These are phyloP conservation scores for Angomonas deanei DNA, from an alignment of 208 protist genomes.

Conservation along the genomic window DNA sequence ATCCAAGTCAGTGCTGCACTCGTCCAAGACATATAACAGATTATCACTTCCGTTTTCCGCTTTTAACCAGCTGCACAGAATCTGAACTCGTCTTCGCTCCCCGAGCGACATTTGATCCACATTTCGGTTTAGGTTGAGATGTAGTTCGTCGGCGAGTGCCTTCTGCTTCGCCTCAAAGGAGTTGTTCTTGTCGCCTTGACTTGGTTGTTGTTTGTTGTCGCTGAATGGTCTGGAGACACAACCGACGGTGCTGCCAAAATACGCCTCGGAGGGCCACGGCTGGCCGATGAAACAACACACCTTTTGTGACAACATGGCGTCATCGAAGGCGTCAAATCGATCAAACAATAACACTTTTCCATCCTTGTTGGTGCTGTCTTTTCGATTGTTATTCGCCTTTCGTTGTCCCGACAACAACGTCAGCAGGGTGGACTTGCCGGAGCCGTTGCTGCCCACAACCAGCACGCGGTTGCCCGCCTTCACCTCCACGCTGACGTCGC, in stretches of 20 bases:
- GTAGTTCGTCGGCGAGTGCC: constrained; percentile 34
- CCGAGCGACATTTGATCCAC: constrained; percentile 70
- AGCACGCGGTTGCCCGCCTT: constrained; percentile 78
- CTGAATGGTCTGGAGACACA: constrained; percentile 37
- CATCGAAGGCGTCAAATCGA: constrained; percentile 62
- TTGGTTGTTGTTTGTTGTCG: background rate
- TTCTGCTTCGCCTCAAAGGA: constrained; percentile 15
- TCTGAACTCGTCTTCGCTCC: constrained; percentile 63
- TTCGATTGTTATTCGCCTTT: constrained; percentile 22
- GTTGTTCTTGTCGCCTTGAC: too few relatives aligned
- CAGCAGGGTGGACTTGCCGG: constrained; percentile 95
- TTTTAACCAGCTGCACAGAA: constrained; percentile 60
- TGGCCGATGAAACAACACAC: constrained; percentile 47
- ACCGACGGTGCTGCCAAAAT: constrained; percentile 72
- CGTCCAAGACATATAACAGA: constrained; percentile 68
- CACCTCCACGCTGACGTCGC: background rate
- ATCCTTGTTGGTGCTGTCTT: constrained; percentile 34
- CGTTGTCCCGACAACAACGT: constrained; percentile 84
- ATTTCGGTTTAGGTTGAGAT: constrained; percentile 32
- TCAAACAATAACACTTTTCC: constrained; percentile 5
- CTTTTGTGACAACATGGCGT: constrained; percentile 50
- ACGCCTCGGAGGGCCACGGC: constrained; percentile 68
- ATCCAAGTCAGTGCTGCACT: constrained; percentile 85
- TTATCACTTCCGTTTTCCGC: constrained; percentile 10
- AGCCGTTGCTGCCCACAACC: constrained; percentile 94